A percentile compares a stretch with the other conserved stretches of the same genome.
Conservation (phyloP, 108 stramenopile species). For the Craspedostauros australis region DNA sequence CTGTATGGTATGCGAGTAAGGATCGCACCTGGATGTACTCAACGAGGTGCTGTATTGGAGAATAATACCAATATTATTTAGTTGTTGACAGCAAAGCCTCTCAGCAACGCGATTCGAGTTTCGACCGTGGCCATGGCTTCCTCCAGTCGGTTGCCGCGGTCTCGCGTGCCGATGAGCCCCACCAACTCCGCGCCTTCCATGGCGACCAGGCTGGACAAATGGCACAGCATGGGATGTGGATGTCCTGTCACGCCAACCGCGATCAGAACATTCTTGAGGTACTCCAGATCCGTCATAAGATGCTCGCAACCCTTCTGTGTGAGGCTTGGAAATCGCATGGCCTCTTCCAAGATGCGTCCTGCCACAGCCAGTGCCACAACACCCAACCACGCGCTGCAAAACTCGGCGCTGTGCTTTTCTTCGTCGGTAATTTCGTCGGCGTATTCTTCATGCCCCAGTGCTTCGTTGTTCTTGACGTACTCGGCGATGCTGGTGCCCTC, state of each 20-base stretch:
- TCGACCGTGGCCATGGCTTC: conserved; percentile 41
- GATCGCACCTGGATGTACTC: not conserved
- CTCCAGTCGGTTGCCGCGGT: conserved; percentile 6
- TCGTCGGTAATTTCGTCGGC: conserved; percentile 49
- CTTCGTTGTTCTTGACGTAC: conserved; percentile 29
- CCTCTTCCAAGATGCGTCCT: conserved; percentile 60
- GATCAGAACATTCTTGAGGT: conserved; percentile 74
- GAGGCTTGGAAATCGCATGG: conserved; percentile 75
- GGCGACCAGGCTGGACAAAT: conserved; percentile 44
- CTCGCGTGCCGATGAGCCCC: conserved; percentile 25
- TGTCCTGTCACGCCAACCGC: conserved; percentile 78
- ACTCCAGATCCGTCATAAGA: conserved; percentile 69
- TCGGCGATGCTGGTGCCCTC: conserved; percentile 42
- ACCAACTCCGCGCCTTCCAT: conserved; percentile 40
- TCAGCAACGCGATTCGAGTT: conserved; percentile 23
- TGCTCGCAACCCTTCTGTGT: conserved; percentile 77
- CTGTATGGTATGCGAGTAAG: not conserved
- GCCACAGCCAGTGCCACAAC: conserved; percentile 74
- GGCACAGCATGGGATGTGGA: conserved; percentile 70
- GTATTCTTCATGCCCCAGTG: conserved; percentile 44
- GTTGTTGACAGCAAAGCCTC: conserved; percentile 17
- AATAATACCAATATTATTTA: conserved; percentile 1
- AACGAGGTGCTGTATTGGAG: not conserved
- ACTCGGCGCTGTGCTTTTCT: conserved; percentile 40
- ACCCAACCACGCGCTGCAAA: conserved; percentile 82